Percentiles rank a stretch among this genome's conserved stretches.
Conservation (phyloP, 495 filamentous ascomycete species). For the Hyaloscypha variabilis region DNA sequence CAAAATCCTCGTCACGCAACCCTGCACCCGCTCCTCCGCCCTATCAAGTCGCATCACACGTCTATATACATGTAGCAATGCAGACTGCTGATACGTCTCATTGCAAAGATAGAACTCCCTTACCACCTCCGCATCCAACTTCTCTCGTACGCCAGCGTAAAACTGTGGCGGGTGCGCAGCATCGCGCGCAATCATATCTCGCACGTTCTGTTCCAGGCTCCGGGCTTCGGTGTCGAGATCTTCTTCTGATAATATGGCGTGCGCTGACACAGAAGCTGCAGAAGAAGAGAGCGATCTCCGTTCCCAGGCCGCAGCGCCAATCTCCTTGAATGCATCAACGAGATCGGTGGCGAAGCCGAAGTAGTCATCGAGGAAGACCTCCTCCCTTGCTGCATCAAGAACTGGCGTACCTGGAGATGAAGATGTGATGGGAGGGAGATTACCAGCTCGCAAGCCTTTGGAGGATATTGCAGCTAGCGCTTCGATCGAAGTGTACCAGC, state of each 20-base stretch:
- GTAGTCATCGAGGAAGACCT: constrained; percentile 9
- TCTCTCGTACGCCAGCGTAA: constrained; percentile 1
- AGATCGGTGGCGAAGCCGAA: constrained; percentile 9
- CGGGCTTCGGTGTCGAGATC: too few species aligned
- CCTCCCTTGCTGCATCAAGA: background rate
- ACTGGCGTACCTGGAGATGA: too few species aligned
- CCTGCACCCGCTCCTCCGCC: background rate
- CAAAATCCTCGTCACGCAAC: background rate
- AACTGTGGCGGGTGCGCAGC: background rate
- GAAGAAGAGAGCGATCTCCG: background rate
- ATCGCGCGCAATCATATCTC: background rate
- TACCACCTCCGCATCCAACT: background rate
- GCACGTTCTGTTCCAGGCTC: too few species aligned
- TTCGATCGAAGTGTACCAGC: background rate
- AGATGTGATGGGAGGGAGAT: too few species aligned
- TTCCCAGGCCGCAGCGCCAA: constrained; percentile 12
- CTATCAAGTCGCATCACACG: background rate
- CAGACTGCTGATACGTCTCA: constrained; percentile 1
- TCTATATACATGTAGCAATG: background rate
- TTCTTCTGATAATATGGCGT: too few species aligned
- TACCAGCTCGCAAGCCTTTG: background rate
- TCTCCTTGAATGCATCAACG: background rate
- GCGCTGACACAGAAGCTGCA: too few species aligned
- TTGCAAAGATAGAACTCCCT: constrained; percentile 2
- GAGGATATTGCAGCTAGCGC: constrained; percentile 4